Conservation (phyloP, 306 rosid genomes). For the Sicyos edulis region DNA sequence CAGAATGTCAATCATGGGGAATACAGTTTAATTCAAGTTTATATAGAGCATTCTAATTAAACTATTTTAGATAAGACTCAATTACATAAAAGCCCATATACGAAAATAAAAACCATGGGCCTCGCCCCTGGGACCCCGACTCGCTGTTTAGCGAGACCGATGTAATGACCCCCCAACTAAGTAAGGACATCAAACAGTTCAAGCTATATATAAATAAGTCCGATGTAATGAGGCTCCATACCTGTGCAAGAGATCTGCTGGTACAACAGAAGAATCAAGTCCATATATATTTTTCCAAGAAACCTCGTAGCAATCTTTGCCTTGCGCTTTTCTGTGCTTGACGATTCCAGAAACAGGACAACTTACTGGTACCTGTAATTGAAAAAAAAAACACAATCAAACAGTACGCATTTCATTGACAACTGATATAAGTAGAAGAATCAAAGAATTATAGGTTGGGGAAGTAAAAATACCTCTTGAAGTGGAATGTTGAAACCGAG, state of each 20-base stretch:
- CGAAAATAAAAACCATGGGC: too few relatives aligned
- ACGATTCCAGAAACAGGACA: constrained; percentile 67
- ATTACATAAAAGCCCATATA: too few relatives aligned
- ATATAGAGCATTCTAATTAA: too few relatives aligned
- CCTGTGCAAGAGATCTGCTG: constrained; percentile 61
- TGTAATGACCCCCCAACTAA: too few relatives aligned
- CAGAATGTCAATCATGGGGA: too few relatives aligned
- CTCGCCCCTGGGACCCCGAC: too few relatives aligned
- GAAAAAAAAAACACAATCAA: neutral
- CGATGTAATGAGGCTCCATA: constrained; percentile 14
- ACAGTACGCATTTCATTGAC: neutral
- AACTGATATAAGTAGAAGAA: neutral
- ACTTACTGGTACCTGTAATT: constrained; percentile 50
- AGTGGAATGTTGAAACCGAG: constrained; percentile 55
- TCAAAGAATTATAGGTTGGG: neutral
- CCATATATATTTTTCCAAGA: constrained; percentile 62
- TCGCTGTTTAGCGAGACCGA: too few relatives aligned
- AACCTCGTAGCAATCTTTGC: constrained; percentile 66
- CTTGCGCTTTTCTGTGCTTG: constrained; percentile 52
- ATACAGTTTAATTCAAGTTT: too few relatives aligned
- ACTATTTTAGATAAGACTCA: too few relatives aligned
- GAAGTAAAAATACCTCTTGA: constrained; percentile 36
- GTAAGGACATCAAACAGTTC: too few relatives aligned
- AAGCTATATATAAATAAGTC: too few relatives aligned
- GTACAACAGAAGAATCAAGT: constrained; percentile 51